Conservation (phyloP, 1,139 yeast genomes). For the Blastobotrys malaysiensis region DNA sequence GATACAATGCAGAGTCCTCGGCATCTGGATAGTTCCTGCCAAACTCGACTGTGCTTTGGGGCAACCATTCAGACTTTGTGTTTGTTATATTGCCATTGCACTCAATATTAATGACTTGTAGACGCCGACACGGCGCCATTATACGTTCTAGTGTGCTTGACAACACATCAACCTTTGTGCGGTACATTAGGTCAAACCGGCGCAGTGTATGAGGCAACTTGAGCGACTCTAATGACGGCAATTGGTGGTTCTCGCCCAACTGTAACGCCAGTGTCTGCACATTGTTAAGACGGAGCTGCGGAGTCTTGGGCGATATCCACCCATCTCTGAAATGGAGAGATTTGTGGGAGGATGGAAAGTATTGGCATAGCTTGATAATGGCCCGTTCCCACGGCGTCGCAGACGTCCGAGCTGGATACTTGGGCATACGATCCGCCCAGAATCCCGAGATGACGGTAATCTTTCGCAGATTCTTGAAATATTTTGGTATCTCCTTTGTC, state of each 20-base stretch:
- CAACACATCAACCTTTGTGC: not conserved
- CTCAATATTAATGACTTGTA: constrained; percentile 3
- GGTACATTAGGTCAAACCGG: constrained; percentile 3
- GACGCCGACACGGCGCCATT: constrained; percentile 3
- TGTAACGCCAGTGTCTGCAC: constrained; percentile 4
- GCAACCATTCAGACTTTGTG: constrained; percentile 8
- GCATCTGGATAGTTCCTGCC: constrained; percentile 4
- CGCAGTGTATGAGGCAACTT: constrained; percentile 6
- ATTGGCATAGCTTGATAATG: not conserved
- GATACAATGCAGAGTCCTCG: not conserved
- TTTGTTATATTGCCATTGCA: constrained; percentile 2
- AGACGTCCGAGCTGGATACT: not conserved
- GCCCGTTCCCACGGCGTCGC: constrained; percentile 4
- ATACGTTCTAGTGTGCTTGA: not conserved
- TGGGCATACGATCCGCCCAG: constrained; percentile 2
- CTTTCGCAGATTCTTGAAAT: constrained; percentile 5
- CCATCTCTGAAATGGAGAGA: constrained; percentile 2
- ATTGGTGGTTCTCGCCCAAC: not conserved
- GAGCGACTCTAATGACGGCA: not conserved
- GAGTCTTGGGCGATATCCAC: constrained; percentile 3
- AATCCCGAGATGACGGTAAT: constrained; percentile 3
- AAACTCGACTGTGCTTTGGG: constrained; percentile 6
- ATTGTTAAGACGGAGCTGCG: constrained; percentile 4
- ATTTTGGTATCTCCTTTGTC: constrained; percentile 3
- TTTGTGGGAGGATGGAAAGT: constrained; percentile 5